A percentile compares a stretch with the other conserved stretches of the same genome.
These are phyloP conservation scores for Podochytrium sp. DNA, from an alignment of 192 early-diverging fungal species.

Conservation along the genomic window DNA sequence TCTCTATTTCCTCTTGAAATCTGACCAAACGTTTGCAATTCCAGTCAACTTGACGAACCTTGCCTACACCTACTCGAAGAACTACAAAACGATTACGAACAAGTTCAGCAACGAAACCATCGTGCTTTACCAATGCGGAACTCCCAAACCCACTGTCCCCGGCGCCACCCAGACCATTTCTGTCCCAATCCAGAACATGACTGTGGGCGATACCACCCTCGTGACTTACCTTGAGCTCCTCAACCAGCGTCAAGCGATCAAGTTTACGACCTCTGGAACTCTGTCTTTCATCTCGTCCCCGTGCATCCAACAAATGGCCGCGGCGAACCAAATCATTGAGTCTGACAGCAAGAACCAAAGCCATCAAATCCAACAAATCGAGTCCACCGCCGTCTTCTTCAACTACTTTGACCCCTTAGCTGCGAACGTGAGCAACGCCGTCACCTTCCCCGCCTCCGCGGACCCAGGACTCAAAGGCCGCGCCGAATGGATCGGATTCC, in stretches of 20 bases:
- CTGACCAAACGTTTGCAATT: neutral
- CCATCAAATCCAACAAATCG: neutral
- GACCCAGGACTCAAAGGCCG: constrained; percentile 21
- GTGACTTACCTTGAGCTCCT: constrained; percentile 48
- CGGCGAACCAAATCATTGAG: constrained; percentile 13
- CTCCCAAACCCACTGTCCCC: constrained; percentile 39
- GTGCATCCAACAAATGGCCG: constrained; percentile 35
- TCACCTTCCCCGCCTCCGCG: constrained; percentile 35
- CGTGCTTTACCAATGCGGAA: constrained; percentile 54
- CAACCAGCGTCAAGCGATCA: constrained; percentile 37
- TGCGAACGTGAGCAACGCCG: constrained; percentile 33
- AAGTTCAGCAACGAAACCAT: constrained; percentile 29
- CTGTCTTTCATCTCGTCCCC: constrained; percentile 35
- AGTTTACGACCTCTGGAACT: constrained; percentile 33
- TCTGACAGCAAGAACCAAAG: neutral
- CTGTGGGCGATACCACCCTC: constrained; percentile 43
- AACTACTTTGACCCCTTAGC: neutral
- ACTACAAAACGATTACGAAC: constrained; percentile 52
- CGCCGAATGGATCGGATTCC: neutral
- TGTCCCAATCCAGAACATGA: constrained; percentile 38
- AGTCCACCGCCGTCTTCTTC: constrained; percentile 26
- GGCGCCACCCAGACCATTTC: constrained; percentile 30
- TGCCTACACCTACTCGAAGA: constrained; percentile 42
- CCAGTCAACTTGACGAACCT: constrained; percentile 28
- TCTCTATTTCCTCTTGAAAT: neutral